Percentiles rank a stretch among this genome's conserved stretches.
Evolutionary conservation across 331 rosid species (phyloP).

Genomic region (Ulmus americana): DNA sequence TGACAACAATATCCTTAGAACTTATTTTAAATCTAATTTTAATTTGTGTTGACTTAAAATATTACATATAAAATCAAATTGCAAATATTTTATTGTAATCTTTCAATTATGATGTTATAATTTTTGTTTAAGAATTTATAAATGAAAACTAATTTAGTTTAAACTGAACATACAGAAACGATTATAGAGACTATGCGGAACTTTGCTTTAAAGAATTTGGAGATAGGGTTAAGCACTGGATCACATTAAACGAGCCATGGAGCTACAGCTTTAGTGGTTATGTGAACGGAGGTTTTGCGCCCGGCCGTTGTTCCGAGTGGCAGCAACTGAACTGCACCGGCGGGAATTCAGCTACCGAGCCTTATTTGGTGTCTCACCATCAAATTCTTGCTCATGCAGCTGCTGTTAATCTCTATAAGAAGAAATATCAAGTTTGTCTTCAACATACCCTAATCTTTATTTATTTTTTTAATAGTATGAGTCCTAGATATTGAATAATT

Average conservation of each 20-base stretch:
- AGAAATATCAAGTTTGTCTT: slow-evolving; percentile 26
- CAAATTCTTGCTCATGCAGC: slow-evolving; percentile 40
- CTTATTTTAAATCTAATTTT: no score
- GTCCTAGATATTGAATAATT: background rate
- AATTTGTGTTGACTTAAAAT: no score
- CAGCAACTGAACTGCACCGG: slow-evolving; percentile 8
- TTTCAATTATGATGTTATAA: background rate
- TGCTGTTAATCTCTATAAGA: slow-evolving; percentile 27
- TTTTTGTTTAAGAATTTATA: background rate
- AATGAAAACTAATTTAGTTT: background rate
- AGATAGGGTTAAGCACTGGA: slow-evolving; percentile 44
- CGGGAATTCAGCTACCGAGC: slow-evolving; percentile 33
- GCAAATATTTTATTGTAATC: background rate
- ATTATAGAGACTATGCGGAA: slow-evolving; percentile 33
- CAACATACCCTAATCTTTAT: background rate
- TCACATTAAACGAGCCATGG: slow-evolving; percentile 35
- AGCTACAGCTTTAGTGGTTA: slow-evolving; percentile 15
- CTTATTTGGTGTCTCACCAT: slow-evolving; percentile 36
- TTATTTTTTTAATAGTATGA: no score
- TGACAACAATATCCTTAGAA: no score
- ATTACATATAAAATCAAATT: background rate
- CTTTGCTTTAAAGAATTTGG: slow-evolving; percentile 42
- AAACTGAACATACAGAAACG: slow-evolving; percentile 14
- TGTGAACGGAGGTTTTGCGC: slow-evolving; percentile 24
- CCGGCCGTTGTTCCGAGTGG: slow-evolving; percentile 30